phyloP scores from a whole-genome alignment of 768 basidiomycete species.

The Nevesoporus exiguus region DNA sequence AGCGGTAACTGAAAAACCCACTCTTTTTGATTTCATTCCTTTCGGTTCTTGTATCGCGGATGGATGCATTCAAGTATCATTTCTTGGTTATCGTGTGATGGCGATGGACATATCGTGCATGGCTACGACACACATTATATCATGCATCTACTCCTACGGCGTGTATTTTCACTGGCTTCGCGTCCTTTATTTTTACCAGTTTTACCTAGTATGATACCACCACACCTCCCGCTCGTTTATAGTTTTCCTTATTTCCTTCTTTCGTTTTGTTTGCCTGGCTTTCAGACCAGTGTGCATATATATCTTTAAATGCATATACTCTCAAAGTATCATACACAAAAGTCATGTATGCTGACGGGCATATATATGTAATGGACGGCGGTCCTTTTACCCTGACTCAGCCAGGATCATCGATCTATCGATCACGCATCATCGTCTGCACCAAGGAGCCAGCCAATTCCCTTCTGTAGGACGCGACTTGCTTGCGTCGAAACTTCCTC shows the following conservation, averaged over 20 bases:
- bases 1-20: slow-evolving; percentile 33
- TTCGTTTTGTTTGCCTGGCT: slow-evolving; percentile 29
- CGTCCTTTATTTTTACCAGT: slow-evolving; percentile 24
- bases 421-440: slow-evolving; percentile 53
- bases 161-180: slow-evolving; percentile 7
- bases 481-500: slow-evolving; percentile 74
- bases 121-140: slow-evolving; percentile 11
- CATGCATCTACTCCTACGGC: slow-evolving; percentile 10
- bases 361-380: slow-evolving; percentile 16
- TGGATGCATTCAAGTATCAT: slow-evolving; percentile 10
- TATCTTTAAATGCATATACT: slow-evolving; percentile 19
- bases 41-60: slow-evolving; percentile 15
- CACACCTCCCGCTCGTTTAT: slow-evolving; percentile 21
- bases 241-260: not conserved
- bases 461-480: slow-evolving; percentile 75
- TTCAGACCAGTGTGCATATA: slow-evolving; percentile 26
- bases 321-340: slow-evolving; percentile 15
- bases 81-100: slow-evolving; percentile 15
- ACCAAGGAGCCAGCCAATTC: slow-evolving; percentile 95
- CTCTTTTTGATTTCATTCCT: slow-evolving; percentile 9
- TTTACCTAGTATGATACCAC: slow-evolving; percentile 28
- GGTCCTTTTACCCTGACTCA: not conserved
- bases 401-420: slow-evolving; percentile 1
- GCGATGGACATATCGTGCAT: slow-evolving; percentile 10
- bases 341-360: slow-evolving; percentile 13